A percentile compares a stretch with the other conserved stretches of the same genome.
Evolutionary conservation across 306 rosid species (phyloP).

Genomic region (Acacia melanoxylon): DNA sequence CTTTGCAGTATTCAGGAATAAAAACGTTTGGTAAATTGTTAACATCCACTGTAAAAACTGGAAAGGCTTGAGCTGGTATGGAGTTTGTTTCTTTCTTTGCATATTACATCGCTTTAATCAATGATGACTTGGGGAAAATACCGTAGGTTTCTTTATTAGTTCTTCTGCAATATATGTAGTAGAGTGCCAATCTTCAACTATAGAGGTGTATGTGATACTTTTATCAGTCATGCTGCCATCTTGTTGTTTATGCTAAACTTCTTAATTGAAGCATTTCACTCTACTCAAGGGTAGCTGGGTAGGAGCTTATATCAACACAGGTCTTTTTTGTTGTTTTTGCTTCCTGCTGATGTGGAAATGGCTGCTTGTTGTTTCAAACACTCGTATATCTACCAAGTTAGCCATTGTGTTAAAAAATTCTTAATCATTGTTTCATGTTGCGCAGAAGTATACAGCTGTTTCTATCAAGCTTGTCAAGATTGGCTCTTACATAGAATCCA

Average conservation of each 20-base stretch:
- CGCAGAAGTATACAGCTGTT: neutral
- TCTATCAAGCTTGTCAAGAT: neutral
- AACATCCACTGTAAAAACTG: neutral
- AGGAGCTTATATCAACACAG: neutral
- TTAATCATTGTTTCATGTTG: conserved; percentile 16
- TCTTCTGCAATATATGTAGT: neutral
- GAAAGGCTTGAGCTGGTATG: neutral
- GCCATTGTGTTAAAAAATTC: conserved; percentile 7
- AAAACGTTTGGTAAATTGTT: neutral
- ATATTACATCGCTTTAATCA: neutral
- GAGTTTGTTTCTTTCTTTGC: neutral
- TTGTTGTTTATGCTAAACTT: neutral
- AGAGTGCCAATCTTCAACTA: conserved; percentile 1
- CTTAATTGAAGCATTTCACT: neutral
- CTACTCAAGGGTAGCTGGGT: neutral
- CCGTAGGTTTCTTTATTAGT: neutral
- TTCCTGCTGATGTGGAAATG: conserved; percentile 1
- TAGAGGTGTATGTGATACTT: neutral
- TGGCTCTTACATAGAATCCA: neutral
- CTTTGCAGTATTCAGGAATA: neutral
- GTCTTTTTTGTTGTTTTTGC: neutral
- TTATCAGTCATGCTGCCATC: neutral
- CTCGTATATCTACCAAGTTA: neutral
- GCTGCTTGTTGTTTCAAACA: neutral
- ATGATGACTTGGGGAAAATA: neutral